Percentiles rank a stretch among this genome's conserved stretches.
phyloP scores from a whole-genome alignment of 2,329 filamentous ascomycete species.

The Colletotrichum cordylinicola region DNA sequence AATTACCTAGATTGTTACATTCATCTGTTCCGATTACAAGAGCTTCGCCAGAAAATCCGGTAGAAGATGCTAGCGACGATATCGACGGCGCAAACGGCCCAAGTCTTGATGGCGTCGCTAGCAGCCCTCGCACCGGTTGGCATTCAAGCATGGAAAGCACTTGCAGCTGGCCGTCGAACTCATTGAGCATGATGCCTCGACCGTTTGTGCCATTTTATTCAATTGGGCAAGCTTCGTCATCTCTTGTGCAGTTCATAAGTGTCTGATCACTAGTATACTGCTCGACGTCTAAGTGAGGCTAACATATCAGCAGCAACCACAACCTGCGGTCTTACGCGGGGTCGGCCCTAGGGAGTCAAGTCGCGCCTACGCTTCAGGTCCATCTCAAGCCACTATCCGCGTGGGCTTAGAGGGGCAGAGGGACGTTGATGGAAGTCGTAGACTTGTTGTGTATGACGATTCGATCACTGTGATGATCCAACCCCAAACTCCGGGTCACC shows the following conservation, averaged over 20 bases:
- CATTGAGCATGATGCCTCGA: background rate
- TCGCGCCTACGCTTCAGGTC: background rate
- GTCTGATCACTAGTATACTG: background rate
- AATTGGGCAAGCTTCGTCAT: background rate
- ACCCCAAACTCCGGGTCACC: conserved; percentile 55
- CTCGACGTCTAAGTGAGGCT: background rate
- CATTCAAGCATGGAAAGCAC: background rate
- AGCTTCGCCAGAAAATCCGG: background rate
- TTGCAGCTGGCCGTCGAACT: background rate
- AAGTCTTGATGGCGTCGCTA: background rate
- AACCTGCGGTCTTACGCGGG: background rate
- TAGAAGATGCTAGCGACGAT: background rate
- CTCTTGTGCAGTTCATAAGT: background rate
- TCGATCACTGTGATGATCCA: conserved; percentile 46
- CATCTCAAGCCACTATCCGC: background rate
- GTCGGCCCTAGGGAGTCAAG: background rate
- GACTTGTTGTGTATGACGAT: conserved; percentile 53
- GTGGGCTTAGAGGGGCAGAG: background rate
- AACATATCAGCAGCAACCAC: background rate
- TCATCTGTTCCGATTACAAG: background rate
- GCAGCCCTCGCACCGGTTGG: background rate
- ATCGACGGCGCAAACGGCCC: background rate
- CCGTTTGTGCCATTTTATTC: background rate
- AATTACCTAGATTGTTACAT: background rate
- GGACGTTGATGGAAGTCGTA: conserved; percentile 23